Evolutionary conservation across 83 land plant species (phyloP).

Genomic region (Picea abies): DNA sequence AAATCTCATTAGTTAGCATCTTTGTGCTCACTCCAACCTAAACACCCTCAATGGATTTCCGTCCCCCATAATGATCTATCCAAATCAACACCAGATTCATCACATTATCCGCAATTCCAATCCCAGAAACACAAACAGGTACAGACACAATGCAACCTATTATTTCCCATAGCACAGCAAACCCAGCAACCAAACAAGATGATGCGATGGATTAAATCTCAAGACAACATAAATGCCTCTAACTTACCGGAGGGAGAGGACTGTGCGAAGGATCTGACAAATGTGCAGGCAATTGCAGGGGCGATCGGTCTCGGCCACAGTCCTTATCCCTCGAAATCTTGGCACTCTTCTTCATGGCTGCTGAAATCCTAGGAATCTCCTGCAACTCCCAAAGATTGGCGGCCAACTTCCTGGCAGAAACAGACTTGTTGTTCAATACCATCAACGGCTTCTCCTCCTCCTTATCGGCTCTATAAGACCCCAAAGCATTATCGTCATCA

Average conservation of each 20-base stretch:
- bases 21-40: too few species aligned
- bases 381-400: conserved; percentile 55
- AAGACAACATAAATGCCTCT: background rate
- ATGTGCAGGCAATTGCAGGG: conserved; percentile 16
- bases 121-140: background rate
- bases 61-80: too few species aligned
- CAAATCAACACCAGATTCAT: background rate
- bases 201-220: background rate
- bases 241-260: conserved; percentile 26
- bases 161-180: background rate
- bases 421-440: background rate
- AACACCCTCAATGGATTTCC: too few species aligned
- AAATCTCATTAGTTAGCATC: too few species aligned
- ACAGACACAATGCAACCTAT: background rate
- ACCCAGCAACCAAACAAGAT: background rate
- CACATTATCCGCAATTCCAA: background rate
- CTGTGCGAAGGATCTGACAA: conserved; percentile 23
- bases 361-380: conserved; percentile 11
- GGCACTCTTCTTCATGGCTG: conserved; percentile 21
- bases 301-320: conserved; percentile 9
- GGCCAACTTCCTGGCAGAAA: conserved; percentile 50
- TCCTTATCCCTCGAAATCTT: conserved; percentile 9
- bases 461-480: background rate
- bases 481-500: conserved; percentile 21
- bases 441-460: background rate